Percentiles rank a stretch among this genome's conserved stretches.
Evolutionary conservation across 2,329 filamentous ascomycete species (phyloP).

Genomic region (Diaporthe humulicola): DNA sequence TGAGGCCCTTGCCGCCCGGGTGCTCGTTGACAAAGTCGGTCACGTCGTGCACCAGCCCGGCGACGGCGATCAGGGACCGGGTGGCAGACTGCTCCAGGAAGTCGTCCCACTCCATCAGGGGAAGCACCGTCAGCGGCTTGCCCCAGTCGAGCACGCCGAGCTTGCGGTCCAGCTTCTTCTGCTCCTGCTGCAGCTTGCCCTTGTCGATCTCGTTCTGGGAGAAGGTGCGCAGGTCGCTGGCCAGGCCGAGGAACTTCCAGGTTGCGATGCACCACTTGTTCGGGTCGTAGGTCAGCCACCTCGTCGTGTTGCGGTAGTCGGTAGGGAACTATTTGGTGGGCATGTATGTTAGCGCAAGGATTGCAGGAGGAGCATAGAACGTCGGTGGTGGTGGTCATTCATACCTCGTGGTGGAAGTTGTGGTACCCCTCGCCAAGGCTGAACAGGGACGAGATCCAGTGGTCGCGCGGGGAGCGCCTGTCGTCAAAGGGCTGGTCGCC

Average conservation of each 20-base stretch:
- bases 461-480: conserved; percentile 90
- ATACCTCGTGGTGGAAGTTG: conserved; percentile 86
- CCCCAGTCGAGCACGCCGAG: conserved; percentile 88
- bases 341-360: neutral
- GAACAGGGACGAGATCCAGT: conserved; percentile 86
- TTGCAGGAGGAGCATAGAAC: accelerated
- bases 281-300: conserved; percentile 93
- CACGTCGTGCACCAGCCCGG: conserved; percentile 88
- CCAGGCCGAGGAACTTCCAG: conserved; percentile 87
- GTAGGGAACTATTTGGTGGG: conserved; percentile 77
- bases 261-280: conserved; percentile 91
- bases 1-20: conserved; percentile 85
- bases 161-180: conserved; percentile 95
- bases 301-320: conserved; percentile 91
- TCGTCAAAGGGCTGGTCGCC: conserved; percentile 94
- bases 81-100: conserved; percentile 83
- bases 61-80: conserved; percentile 81
- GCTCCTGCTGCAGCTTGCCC: conserved; percentile 87
- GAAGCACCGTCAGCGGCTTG: conserved; percentile 85
- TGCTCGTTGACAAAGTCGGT: conserved; percentile 88
- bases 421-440: conserved; percentile 90
- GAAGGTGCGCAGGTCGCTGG: conserved; percentile 92
- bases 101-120: conserved; percentile 88
- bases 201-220: conserved; percentile 93
- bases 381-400: neutral